Evolutionary conservation across 352 stramenopile genomes (phyloP).

Genomic region (Globisporangium acanthophoron): DNA sequence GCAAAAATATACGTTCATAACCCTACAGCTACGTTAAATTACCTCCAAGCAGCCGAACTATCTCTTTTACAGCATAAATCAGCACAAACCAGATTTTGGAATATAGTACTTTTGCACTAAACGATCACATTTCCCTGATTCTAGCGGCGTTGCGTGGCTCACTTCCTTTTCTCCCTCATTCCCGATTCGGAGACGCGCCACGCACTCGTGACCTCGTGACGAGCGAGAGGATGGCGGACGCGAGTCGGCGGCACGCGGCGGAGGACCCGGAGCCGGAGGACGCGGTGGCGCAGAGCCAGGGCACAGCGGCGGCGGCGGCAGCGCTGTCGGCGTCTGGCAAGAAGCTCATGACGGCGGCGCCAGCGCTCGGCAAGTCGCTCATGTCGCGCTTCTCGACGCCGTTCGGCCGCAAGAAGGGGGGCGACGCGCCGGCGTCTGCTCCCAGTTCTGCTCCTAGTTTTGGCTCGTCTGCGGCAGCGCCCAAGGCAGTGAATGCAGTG

Average conservation of each 20-base stretch:
- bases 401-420: constrained; percentile 12
- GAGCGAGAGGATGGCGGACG: not conserved
- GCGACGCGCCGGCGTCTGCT: not conserved
- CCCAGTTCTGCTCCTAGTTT: not conserved
- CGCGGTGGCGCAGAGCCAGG: constrained; percentile 6
- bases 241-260: not conserved
- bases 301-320: not conserved
- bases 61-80: too few species aligned
- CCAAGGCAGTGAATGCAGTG: not conserved
- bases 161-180: not conserved
- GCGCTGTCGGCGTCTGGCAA: constrained; percentile 11
- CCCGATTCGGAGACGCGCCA: not conserved
- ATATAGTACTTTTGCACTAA: too few species aligned
- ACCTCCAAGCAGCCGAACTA: too few species aligned
- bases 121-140: too few species aligned
- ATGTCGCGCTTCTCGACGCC: constrained; percentile 18
- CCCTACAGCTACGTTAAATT: too few species aligned
- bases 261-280: constrained; percentile 20
- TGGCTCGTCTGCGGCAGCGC: not conserved
- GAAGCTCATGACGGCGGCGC: constrained; percentile 17
- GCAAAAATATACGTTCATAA: too few species aligned
- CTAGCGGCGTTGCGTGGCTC: not conserved
- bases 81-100: too few species aligned
- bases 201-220: not conserved
- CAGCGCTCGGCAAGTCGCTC: constrained; percentile 15